Base-by-base conservation (phyloP, 2,329 filamentous ascomycete genomes). In the Penicillium griseofulvum region DNA sequence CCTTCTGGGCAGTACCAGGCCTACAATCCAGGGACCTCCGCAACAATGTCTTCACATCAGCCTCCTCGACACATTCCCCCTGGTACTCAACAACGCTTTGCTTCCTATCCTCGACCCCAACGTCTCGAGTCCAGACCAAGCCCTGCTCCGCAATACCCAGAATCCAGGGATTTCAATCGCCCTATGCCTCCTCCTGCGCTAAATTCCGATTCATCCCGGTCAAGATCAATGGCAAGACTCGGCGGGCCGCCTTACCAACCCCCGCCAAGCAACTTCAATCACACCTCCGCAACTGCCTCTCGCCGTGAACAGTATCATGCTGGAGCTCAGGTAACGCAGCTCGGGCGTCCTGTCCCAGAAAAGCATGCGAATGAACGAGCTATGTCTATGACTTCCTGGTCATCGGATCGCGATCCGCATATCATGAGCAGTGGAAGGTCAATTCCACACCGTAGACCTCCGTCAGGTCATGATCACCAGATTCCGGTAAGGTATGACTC, bases 321-420 rank as follows among this genome's bases (percentile, higher is more conserved):
- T 39, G 65, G 78, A 76, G 60, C 80, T 61, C 87, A 91, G 58
- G 96, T 91, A 46, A 99, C 94, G 3, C 90, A 92, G 9, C 92
- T 97, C 71, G 94, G 94, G 31, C 85, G 94, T 57, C 81, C 94
- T 34, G 91, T 99, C 9, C 94, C 94, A 1, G 92, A 97, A 70
- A 86, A 93, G 51, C 89, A 92, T 58, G 90, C 95, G 53, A 93
- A 97, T 66, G 93, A 97, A 73, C 85, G 94, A 55, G 87, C 94
- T 60, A 97, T 97, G 94, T 96, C 93, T 43, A 88, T 99, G 87
- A 94, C 88, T 5, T 90, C 89, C 10, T 89, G 91, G 64, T 82
- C 87, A 3, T 81, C 88, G 51, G 90, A 95, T 64, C 82, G 89
- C 66, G 80, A 91, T 72, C 76, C 79, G 12, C 93, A 97, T 74